phyloP scores from a whole-genome alignment of 169 alveolate genomes.

The Plasmodium relictum region DNA sequence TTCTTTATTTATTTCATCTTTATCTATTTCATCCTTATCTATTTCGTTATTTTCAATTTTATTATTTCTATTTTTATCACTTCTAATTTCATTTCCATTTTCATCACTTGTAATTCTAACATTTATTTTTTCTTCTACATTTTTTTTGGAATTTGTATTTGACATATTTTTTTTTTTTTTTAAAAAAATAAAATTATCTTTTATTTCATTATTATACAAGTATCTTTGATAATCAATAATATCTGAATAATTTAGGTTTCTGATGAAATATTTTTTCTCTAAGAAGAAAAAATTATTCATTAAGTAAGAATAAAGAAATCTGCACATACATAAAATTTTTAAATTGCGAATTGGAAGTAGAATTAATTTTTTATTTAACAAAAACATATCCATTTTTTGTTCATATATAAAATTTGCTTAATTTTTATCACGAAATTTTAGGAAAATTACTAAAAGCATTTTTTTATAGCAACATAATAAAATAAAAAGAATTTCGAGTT shows the following conservation, averaged over 20 bases:
- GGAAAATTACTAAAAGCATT: neutral
- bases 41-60: too few relatives aligned
- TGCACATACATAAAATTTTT: slow-evolving; percentile 10
- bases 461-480: neutral
- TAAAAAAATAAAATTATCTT: neutral
- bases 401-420: too few relatives aligned
- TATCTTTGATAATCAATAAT: slow-evolving; percentile 13
- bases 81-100: too few relatives aligned
- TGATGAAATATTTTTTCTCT: neutral
- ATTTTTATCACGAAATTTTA: too few relatives aligned
- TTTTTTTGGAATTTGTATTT: neutral
- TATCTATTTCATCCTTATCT: too few relatives aligned
- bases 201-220: neutral
- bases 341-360: neutral
- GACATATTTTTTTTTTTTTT: neutral
- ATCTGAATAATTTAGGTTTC: neutral
- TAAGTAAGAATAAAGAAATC: neutral
- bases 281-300: neutral
- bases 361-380: slow-evolving; percentile 2
- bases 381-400: neutral
- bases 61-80: too few relatives aligned
- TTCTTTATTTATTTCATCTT: neutral
- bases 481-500: neutral
- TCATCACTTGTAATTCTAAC: too few relatives aligned
- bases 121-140: too few relatives aligned